A percentile compares a stretch with the other conserved stretches of the same genome.
Evolutionary conservation across 2,329 filamentous ascomycete species (phyloP).

Genomic region (Colletotrichum sidae): DNA sequence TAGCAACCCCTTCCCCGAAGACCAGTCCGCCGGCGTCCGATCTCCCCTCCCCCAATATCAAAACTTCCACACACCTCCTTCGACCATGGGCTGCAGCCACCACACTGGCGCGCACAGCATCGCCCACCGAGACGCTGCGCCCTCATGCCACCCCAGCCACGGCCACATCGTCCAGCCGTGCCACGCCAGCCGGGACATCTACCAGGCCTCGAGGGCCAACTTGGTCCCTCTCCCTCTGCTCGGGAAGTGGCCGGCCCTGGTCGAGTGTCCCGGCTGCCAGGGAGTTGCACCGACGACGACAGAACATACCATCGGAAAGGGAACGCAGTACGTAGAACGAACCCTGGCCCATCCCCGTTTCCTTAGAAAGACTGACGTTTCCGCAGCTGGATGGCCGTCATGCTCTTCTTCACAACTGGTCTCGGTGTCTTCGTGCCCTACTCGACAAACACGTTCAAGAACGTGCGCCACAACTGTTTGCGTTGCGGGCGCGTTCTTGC

Average conservation of each 20-base stretch:
- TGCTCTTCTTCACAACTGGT: constrained; percentile 35
- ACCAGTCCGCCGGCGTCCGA: constrained; percentile 5
- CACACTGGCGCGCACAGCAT: not conserved
- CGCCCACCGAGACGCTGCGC: too few species aligned
- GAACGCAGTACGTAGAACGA: constrained; percentile 26
- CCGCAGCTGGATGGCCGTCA: constrained; percentile 31
- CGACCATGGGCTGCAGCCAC: not conserved
- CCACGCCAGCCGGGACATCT: not conserved
- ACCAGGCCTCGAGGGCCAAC: constrained; percentile 14
- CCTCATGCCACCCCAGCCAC: not conserved
- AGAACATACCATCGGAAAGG: constrained; percentile 30
- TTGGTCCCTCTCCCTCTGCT: constrained; percentile 31
- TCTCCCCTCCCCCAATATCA: constrained; percentile 28
- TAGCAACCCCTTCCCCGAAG: constrained; percentile 9
- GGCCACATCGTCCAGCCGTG: constrained; percentile 9
- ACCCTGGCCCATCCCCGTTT: not conserved
- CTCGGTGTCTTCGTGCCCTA: constrained; percentile 34
- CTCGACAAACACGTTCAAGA: constrained; percentile 30
- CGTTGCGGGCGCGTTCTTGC: constrained; percentile 31
- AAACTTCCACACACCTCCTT: constrained; percentile 20
- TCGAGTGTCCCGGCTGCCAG: constrained; percentile 33
- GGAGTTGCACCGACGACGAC: constrained; percentile 21
- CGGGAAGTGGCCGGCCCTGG: constrained; percentile 24
- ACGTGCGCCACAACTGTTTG: constrained; percentile 31
- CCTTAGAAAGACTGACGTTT: too few species aligned